Conservation (phyloP, 2,329 filamentous ascomycete genomes). For the Pezicula carpinea region DNA sequence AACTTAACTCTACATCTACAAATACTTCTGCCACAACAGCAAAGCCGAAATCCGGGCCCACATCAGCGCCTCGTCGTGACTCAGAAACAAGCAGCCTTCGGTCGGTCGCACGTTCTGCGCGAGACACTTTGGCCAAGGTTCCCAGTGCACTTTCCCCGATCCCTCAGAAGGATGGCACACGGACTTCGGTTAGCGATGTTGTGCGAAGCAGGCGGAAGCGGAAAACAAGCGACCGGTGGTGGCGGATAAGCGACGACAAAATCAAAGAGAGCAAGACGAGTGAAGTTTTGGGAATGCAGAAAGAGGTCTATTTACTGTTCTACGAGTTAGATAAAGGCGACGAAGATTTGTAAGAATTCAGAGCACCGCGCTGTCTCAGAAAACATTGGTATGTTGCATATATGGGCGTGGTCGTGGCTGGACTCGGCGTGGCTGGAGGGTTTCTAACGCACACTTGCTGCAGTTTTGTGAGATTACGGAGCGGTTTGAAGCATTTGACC, state of each 20-base stretch:
- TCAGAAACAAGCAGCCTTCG: conserved; percentile 48
- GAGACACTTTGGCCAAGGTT: conserved; percentile 44
- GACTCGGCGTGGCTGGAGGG: neutral
- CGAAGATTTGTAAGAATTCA: conserved; percentile 3
- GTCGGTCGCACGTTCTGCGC: conserved; percentile 52
- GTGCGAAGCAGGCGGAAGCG: conserved; percentile 47
- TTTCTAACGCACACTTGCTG: too few species aligned
- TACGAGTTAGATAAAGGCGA: conserved; percentile 66
- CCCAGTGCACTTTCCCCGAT: conserved; percentile 8
- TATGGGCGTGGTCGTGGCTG: too few species aligned
- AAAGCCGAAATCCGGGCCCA: conserved; percentile 12
- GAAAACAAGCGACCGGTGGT: conserved; percentile 75
- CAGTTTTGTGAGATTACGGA: too few species aligned
- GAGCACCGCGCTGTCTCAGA: neutral
- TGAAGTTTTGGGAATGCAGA: conserved; percentile 89
- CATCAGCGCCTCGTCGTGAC: conserved; percentile 28
- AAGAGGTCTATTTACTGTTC: conserved; percentile 92
- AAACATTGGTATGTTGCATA: neutral
- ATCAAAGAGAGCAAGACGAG: conserved; percentile 89
- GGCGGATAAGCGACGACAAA: conserved; percentile 97
- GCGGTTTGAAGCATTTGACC: too few species aligned
- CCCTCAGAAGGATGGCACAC: conserved; percentile 2
- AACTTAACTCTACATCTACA: conserved; percentile 8
- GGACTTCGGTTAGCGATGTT: conserved; percentile 9
- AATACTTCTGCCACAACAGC: conserved; percentile 8